Percentiles rank a stretch among this genome's conserved stretches.
phyloP scores from a whole-genome alignment of 2,329 filamentous ascomycete genomes.

The Xylaria digitata region DNA sequence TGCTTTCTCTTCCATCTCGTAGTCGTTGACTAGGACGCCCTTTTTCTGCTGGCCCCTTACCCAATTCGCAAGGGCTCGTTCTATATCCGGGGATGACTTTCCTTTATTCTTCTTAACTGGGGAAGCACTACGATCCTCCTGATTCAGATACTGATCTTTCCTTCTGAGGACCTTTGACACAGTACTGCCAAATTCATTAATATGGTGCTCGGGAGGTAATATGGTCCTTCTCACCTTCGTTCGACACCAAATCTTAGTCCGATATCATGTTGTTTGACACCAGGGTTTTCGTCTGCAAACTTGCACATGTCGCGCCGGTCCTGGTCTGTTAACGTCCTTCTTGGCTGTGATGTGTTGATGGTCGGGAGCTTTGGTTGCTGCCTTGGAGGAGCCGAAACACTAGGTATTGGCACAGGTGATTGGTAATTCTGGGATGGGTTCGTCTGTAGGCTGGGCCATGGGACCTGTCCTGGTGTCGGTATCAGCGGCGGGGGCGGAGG shows the following conservation, averaged over 20 bases:
- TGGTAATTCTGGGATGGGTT: constrained; percentile 72
- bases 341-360: constrained; percentile 71
- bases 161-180: constrained; percentile 97
- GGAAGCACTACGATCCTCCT: constrained; percentile 81
- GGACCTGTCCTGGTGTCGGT: constrained; percentile 66
- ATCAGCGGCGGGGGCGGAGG: constrained; percentile 77
- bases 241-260: constrained; percentile 96
- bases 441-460: constrained; percentile 85
- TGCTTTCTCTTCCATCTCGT: constrained; percentile 87
- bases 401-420: constrained; percentile 69
- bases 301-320: constrained; percentile 94
- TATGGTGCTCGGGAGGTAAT: constrained; percentile 33
- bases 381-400: constrained; percentile 63
- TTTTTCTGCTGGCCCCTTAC: constrained; percentile 82
- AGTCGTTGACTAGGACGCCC: constrained; percentile 78
- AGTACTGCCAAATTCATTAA: constrained; percentile 71
- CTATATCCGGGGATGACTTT: constrained; percentile 86
- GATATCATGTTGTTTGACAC: constrained; percentile 95
- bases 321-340: constrained; percentile 89
- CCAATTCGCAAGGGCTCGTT: constrained; percentile 89
- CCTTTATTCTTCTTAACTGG: constrained; percentile 85
- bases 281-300: constrained; percentile 90
- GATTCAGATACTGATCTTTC: constrained; percentile 92
- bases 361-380: constrained; percentile 63
- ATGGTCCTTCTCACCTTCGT: constrained; percentile 76